Base-by-base conservation (phyloP, 164 flowering plant genomes). In the Vitis cinerea region DNA sequence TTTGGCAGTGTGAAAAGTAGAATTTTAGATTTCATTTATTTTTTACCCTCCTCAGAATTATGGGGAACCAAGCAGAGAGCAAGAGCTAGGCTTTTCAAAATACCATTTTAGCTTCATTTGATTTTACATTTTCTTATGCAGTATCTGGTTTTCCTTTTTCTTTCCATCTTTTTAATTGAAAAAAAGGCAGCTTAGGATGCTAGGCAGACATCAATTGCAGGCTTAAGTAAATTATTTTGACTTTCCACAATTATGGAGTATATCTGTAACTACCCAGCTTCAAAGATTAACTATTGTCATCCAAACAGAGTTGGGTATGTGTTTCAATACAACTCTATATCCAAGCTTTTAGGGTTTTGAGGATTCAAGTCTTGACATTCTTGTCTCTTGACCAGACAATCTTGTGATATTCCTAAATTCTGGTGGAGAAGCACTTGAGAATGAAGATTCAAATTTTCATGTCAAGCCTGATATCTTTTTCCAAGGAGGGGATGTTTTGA, bases 401-500 rank as follows among this genome's bases (percentile, higher is more conserved):
- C 16, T 74, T 72, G 78, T 90, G 75, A 68, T 82, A 73, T 88
- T 90, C 81, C 81, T 92, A 17, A 92, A 90, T 84, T 80, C 91
- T 73, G 97, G 93, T 64, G 78, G 87, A 59, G 84, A 65, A 67
- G 67, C 68, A 57, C 27, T 79, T 31, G 65, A 29, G 14, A 79
- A 73, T 57, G 67, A 54, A 30, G 84, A 75, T 64, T 66, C 70
- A 30, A 37, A 44, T 50, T 17, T 79, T 47, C 63, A 66, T 52
- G 68, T 86, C 54, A 11, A 71, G 64, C 64, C 79, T 10, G 95
- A 90, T 66, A 61, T 61, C 9, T 82, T 37, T 72, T 87, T 76
- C 52, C 72, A 84, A 79, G 97, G 97, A 49, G 97, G 97, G 14
- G 84, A 85, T 68, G 76, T 83, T 49, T 73, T 86, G 58, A 82